These are phyloP conservation scores for Vachellia collinsii DNA, from an alignment of 306 rosid species.

Conservation along the genomic window DNA sequence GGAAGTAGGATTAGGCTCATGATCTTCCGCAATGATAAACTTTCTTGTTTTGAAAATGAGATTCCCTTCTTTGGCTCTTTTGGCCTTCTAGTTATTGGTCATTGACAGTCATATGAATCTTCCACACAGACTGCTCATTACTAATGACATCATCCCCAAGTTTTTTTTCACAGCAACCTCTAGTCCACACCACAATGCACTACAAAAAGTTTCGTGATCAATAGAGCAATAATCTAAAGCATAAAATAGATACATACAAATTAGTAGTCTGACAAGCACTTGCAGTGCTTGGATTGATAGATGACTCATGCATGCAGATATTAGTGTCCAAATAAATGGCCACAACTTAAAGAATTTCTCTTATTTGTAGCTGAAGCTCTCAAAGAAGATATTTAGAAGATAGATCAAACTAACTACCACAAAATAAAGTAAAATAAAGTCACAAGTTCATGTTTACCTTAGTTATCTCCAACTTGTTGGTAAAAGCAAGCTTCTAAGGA, in stretches of 20 bases:
- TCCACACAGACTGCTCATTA: slow-evolving; percentile 84
- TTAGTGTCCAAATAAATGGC: slow-evolving; percentile 14
- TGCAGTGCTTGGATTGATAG: slow-evolving; percentile 10
- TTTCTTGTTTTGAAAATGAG: no score
- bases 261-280: neutral
- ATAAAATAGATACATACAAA: neutral
- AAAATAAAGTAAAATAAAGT: neutral
- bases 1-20: no score
- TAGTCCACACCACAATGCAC: slow-evolving; percentile 86
- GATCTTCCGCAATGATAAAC: no score
- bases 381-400: slow-evolving; percentile 17
- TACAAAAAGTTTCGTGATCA: slow-evolving; percentile 79
- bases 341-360: slow-evolving; percentile 10
- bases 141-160: slow-evolving; percentile 67
- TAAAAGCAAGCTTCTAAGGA: slow-evolving; percentile 82
- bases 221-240: slow-evolving; percentile 22
- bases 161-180: slow-evolving; percentile 84
- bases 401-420: neutral
- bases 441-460: slow-evolving; percentile 51
- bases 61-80: no score
- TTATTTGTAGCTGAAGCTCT: slow-evolving; percentile 15
- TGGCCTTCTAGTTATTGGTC: no score
- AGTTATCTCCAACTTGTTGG: slow-evolving; percentile 67
- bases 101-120: no score
- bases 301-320: slow-evolving; percentile 11